Percentiles rank a stretch among this genome's conserved stretches.
Conservation (phyloP, 1,284 basidiomycete genomes). For the Cutaneotrichosporon sp. region DNA sequence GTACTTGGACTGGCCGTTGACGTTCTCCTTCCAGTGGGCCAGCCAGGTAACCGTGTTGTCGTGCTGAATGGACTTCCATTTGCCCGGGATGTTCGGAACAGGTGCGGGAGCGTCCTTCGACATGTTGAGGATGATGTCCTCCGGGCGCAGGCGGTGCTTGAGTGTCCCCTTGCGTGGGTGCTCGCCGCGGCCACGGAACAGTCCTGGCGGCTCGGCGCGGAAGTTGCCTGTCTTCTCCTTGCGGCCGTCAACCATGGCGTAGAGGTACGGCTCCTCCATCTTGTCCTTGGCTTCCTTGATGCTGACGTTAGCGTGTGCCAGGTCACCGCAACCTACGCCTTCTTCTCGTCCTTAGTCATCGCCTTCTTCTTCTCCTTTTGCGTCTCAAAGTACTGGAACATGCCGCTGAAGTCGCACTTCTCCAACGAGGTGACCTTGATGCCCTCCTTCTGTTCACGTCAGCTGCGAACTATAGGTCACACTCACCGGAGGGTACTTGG, state of each 20-base stretch:
- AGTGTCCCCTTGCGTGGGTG: conserved; percentile 97
- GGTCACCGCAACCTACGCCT: conserved; percentile 57
- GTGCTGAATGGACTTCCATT: conserved; percentile 80
- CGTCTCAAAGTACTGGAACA: conserved; percentile 89
- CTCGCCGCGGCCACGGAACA: conserved; percentile 96
- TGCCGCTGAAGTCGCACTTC: conserved; percentile 90
- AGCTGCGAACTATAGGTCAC: neutral
- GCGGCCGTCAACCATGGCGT: conserved; percentile 86
- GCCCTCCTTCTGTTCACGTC: conserved; percentile 56
- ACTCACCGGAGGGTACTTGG: conserved; percentile 81
- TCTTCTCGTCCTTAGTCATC: conserved; percentile 82
- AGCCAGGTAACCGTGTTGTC: conserved; percentile 97
- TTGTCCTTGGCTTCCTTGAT: conserved; percentile 82
- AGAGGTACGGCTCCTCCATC: conserved; percentile 79
- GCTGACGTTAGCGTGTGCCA: conserved; percentile 24
- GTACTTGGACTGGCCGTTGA: conserved; percentile 90
- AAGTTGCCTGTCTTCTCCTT: conserved; percentile 99
- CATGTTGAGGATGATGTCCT: conserved; percentile 94
- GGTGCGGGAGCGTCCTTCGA: conserved; percentile 72
- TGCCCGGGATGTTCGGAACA: conserved; percentile 79
- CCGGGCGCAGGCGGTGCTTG: conserved; percentile 86
- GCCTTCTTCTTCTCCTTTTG: conserved; percentile 93
- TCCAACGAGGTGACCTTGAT: conserved; percentile 76
- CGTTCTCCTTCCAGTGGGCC: conserved; percentile 95
- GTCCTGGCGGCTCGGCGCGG: conserved; percentile 93